Evolutionary conservation across 2,329 filamentous ascomycete species (phyloP).

Genomic region (Celoporthe dispersa): DNA sequence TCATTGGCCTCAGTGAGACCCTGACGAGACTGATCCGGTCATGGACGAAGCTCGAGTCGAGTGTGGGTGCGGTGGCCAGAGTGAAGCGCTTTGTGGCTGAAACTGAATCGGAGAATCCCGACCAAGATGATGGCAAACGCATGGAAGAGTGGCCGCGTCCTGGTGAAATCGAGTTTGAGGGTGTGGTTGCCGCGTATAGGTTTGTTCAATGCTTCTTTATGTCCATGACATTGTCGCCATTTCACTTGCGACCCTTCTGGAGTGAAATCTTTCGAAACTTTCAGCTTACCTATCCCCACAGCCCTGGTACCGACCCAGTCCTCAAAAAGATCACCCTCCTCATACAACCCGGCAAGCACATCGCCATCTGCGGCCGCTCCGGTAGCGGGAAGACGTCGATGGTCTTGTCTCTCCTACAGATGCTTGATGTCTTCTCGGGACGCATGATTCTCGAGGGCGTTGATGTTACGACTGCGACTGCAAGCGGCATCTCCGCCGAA

Average conservation of each 20-base stretch:
- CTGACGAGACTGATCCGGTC: constrained; percentile 44
- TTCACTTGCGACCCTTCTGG: constrained; percentile 32
- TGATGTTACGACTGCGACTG: constrained; percentile 42
- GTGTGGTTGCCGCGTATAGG: not conserved
- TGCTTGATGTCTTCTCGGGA: constrained; percentile 27
- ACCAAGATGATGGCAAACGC: constrained; percentile 30
- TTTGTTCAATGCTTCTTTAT: constrained; percentile 32
- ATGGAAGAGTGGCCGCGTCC: constrained; percentile 39
- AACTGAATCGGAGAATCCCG: constrained; percentile 37
- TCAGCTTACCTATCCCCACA: not conserved
- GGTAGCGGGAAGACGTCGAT: constrained; percentile 31
- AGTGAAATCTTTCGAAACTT: too few relatives aligned
- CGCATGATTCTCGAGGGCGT: constrained; percentile 28
- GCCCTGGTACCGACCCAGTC: constrained; percentile 27
- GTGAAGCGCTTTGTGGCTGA: constrained; percentile 57
- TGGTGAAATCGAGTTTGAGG: constrained; percentile 36
- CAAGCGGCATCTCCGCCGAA: constrained; percentile 50
- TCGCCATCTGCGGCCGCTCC: constrained; percentile 13
- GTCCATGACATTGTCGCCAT: constrained; percentile 38
- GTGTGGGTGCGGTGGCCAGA: constrained; percentile 59
- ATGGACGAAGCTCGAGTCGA: constrained; percentile 63
- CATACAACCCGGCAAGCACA: constrained; percentile 30
- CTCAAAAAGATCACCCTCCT: constrained; percentile 36
- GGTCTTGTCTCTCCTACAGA: constrained; percentile 28
- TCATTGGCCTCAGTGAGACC: constrained; percentile 21